These are phyloP conservation scores for Wickerhamiella sergipiensis DNA, from an alignment of 805 yeast species.

Conservation along the genomic window DNA sequence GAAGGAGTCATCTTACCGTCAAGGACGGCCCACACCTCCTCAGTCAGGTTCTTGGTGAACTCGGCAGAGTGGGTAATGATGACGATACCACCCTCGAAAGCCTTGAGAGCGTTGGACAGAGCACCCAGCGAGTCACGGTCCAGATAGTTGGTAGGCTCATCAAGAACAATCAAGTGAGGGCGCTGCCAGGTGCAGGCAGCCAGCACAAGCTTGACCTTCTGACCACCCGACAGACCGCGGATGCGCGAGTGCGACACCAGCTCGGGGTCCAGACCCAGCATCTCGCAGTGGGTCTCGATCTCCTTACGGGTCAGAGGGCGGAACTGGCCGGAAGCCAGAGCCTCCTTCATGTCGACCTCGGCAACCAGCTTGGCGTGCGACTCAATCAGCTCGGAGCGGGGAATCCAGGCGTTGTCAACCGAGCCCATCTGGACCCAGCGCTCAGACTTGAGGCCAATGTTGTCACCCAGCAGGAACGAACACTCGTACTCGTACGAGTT, in stretches of 20 bases:
- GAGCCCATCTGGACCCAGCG: conserved; percentile 99
- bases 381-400: conserved; percentile 96
- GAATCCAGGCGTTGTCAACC: conserved; percentile 99
- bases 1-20: conserved; percentile 99
- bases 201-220: conserved; percentile 97
- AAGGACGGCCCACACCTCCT: conserved; percentile 99
- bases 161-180: conserved; percentile 98
- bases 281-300: conserved; percentile 96
- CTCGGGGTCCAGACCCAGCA: conserved; percentile 98
- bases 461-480: conserved; percentile 95
- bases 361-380: conserved; percentile 99
- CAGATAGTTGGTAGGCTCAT: conserved; percentile 96
- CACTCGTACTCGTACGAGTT: conserved; percentile 99
- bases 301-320: conserved; percentile 99
- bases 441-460: conserved; percentile 97
- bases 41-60: conserved; percentile 98
- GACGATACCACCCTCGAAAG: conserved; percentile 99
- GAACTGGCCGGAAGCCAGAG: conserved; percentile 99
- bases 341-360: conserved; percentile 99
- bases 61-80: conserved; percentile 99
- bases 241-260: conserved; percentile 99
- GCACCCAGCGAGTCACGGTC: conserved; percentile 99
- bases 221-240: conserved; percentile 99
- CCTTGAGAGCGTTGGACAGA: conserved; percentile 95
- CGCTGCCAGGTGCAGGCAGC: conserved; percentile 99